A percentile compares a stretch with the other conserved stretches of the same genome.
These are phyloP conservation scores for Pseudonitzschia pungens DNA, from an alignment of 108 stramenopile species.

Conservation along the genomic window DNA sequence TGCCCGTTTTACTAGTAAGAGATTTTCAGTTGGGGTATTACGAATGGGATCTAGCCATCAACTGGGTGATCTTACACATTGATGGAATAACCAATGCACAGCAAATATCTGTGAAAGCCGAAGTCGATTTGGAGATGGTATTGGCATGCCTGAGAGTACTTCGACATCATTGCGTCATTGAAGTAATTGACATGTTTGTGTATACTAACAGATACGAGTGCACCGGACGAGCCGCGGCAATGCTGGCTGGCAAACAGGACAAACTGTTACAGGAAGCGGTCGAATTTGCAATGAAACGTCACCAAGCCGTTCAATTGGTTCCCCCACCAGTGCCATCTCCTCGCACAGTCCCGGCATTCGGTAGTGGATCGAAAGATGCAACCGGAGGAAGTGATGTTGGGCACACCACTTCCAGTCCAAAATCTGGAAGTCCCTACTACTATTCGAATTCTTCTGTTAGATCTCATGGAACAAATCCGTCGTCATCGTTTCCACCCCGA, in stretches of 20 bases:
- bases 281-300: conserved; percentile 30
- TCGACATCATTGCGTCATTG: conserved; percentile 79
- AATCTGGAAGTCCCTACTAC: conserved; percentile 20
- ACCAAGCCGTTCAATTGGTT: conserved; percentile 13
- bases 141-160: conserved; percentile 78
- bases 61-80: conserved; percentile 89
- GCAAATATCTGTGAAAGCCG: conserved; percentile 70
- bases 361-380: neutral
- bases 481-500: conserved; percentile 37
- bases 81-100: conserved; percentile 81
- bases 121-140: conserved; percentile 91
- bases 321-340: conserved; percentile 4
- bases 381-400: conserved; percentile 7
- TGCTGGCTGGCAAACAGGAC: conserved; percentile 49
- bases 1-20: conserved; percentile 73
- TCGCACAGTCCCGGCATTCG: neutral
- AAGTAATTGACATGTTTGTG: conserved; percentile 83
- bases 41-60: conserved; percentile 90
- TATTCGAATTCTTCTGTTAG: neutral
- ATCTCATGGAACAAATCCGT: conserved; percentile 9
- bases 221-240: conserved; percentile 51
- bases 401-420: conserved; percentile 10
- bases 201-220: conserved; percentile 89
- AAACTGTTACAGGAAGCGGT: conserved; percentile 48
- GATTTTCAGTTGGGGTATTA: conserved; percentile 75